phyloP scores from a whole-genome alignment of 1,284 basidiomycete genomes.

The Inonotus obliquus region DNA sequence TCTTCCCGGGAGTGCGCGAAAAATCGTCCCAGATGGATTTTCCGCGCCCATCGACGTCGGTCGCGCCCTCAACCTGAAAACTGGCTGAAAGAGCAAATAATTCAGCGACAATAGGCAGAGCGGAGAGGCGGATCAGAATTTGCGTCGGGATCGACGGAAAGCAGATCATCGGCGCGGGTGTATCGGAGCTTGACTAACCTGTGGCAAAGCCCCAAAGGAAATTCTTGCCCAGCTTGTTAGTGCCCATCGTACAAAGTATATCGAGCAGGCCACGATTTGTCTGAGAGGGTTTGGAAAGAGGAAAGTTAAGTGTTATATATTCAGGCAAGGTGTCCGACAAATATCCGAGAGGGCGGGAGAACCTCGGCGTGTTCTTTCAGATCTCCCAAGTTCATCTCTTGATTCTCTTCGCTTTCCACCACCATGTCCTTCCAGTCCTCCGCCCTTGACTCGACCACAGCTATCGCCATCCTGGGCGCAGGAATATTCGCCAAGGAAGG shows the following conservation, averaged over 20 bases:
- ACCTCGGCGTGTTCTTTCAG: background rate
- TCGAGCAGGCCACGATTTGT: background rate
- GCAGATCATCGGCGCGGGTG: background rate
- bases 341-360: constrained; percentile 4
- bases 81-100: background rate
- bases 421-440: constrained; percentile 6
- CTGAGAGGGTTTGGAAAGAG: background rate
- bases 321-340: background rate
- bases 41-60: constrained; percentile 50
- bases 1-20: constrained; percentile 59
- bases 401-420: constrained; percentile 10
- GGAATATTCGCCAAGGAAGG: constrained; percentile 73
- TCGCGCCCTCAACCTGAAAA: constrained; percentile 68
- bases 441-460: constrained; percentile 22
- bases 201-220: constrained; percentile 75
- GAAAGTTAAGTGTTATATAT: constrained; percentile 9
- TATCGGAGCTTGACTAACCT: constrained; percentile 34
- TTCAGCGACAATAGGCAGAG: background rate
- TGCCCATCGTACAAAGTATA: background rate
- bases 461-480: constrained; percentile 66
- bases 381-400: background rate
- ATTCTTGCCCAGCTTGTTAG: constrained; percentile 39
- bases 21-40: constrained; percentile 76
- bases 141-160: constrained; percentile 10
- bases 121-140: background rate